Evolutionary conservation across 805 yeast genomes (phyloP), one percentile per base, ranked within the genome.

Genomic region (Starmerella cellae): DNA sequence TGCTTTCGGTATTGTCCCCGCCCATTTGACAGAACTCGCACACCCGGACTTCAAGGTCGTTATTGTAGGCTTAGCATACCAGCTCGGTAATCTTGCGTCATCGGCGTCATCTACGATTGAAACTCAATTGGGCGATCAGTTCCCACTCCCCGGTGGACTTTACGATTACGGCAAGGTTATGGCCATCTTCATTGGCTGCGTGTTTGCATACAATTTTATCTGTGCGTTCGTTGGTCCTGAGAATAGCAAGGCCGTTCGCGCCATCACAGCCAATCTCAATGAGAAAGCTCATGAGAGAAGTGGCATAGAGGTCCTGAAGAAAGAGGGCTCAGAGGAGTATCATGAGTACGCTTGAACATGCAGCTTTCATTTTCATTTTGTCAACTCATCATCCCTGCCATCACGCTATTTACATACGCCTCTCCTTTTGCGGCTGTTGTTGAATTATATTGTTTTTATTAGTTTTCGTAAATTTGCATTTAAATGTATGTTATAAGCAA

Each of bases 61-160:
- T 48, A 67, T 77, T 35, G 69, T 71, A 42, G 82, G 84, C 39
- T 59, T 75, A 20, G 68, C 75, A 9, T 79, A 79, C 56, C 85
- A 79, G 60, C 67, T 79, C 44, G 85, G 85, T 63, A 78, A 79
- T 58, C 67, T 79, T 54, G 81, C 78, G 0, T 73, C 82, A 4
- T 70, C 80, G 18, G 84, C 83, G 1, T 71, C 81, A 2, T 69
- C 79, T 17, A 79, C 87, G 5, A 79, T 79, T 47, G 83, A 79
- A 58, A 64, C 82, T 3, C 64, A 67, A n/a, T 61, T 76, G 34
- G 79, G 85, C 22, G 67, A 66, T 26, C 60, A 64, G 39, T 80
- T 76, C 65, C 84, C 83, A 2, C 52, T 77, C 24, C 53, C 48
- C 36, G 55, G 61, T 32, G 54, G 56, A 3, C 45, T 57, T 41